Evolutionary conservation across 2,329 filamentous ascomycete species (phyloP).

Genomic region (Penicillium sp.): DNA sequence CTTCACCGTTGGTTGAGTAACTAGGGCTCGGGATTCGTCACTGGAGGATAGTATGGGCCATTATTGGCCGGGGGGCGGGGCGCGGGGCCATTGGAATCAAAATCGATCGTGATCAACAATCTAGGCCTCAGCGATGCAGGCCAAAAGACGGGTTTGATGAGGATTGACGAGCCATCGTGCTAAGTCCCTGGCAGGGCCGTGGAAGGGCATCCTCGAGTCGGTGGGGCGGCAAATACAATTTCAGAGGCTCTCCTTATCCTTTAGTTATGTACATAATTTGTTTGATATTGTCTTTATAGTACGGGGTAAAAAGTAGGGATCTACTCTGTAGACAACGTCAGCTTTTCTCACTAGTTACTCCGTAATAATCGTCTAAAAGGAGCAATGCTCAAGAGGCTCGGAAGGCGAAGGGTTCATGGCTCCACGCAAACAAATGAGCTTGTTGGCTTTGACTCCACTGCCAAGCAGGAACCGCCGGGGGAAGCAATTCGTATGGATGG

Average conservation of each 20-base stretch:
- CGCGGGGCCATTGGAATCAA: background rate
- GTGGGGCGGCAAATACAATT: background rate
- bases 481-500: slow-evolving; percentile 3
- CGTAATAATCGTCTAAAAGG: background rate
- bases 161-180: slow-evolving; percentile 12
- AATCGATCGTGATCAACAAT: slow-evolving; percentile 17
- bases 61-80: slow-evolving; percentile 9
- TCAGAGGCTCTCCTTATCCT: background rate
- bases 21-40: background rate
- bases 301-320: background rate
- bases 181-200: background rate
- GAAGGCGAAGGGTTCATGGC: slow-evolving; percentile 1
- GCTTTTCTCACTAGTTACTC: background rate
- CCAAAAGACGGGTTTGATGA: slow-evolving; percentile 14
- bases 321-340: background rate
- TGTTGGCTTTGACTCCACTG: slow-evolving; percentile 15
- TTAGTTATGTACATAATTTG: background rate
- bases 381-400: background rate
- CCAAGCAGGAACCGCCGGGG: slow-evolving; percentile 23
- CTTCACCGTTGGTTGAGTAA: background rate
- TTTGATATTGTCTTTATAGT: background rate
- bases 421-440: slow-evolving; percentile 6
- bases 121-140: slow-evolving; percentile 6
- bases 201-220: background rate
- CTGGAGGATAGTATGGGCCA: background rate